Evolutionary conservation across 805 yeast genomes (phyloP).

Genomic region (Lachancea nothofagi): DNA sequence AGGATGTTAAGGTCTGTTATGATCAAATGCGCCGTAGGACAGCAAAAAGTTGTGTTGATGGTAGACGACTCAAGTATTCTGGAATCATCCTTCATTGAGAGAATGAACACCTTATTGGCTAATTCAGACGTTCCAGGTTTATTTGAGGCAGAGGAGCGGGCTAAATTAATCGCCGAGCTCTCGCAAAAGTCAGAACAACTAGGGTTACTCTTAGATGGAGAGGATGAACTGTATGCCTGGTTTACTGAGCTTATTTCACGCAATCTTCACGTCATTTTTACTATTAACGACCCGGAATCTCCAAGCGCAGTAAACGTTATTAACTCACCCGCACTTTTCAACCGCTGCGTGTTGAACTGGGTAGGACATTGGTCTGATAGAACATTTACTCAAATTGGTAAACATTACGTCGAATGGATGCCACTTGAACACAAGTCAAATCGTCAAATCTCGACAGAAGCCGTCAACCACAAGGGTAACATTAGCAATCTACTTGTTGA

Average conservation of each 20-base stretch:
- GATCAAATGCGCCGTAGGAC: constrained; percentile 43
- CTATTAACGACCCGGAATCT: constrained; percentile 50
- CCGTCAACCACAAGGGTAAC: not conserved
- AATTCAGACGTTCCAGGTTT: constrained; percentile 90
- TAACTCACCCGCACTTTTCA: constrained; percentile 83
- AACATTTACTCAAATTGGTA: constrained; percentile 48
- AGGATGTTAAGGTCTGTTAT: constrained; percentile 51
- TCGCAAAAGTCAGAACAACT: constrained; percentile 50
- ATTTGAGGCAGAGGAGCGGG: constrained; percentile 68
- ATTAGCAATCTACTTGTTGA: constrained; percentile 36
- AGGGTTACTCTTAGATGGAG: constrained; percentile 59
- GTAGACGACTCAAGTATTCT: constrained; percentile 75
- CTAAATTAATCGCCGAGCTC: constrained; percentile 48
- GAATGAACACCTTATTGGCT: constrained; percentile 90
- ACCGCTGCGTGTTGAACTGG: constrained; percentile 84
- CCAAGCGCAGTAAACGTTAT: constrained; percentile 41
- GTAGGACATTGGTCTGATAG: constrained; percentile 73
- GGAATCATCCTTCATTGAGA: constrained; percentile 75
- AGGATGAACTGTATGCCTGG: constrained; percentile 71
- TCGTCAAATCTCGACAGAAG: constrained; percentile 26
- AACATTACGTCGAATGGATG: constrained; percentile 35
- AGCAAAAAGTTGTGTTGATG: constrained; percentile 62
- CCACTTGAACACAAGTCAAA: constrained; percentile 46
- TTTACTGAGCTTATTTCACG: constrained; percentile 59
- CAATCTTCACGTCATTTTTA: constrained; percentile 80